phyloP scores from a whole-genome alignment of 495 filamentous ascomycete genomes.

The Paragyromitra xinjiangensis region DNA sequence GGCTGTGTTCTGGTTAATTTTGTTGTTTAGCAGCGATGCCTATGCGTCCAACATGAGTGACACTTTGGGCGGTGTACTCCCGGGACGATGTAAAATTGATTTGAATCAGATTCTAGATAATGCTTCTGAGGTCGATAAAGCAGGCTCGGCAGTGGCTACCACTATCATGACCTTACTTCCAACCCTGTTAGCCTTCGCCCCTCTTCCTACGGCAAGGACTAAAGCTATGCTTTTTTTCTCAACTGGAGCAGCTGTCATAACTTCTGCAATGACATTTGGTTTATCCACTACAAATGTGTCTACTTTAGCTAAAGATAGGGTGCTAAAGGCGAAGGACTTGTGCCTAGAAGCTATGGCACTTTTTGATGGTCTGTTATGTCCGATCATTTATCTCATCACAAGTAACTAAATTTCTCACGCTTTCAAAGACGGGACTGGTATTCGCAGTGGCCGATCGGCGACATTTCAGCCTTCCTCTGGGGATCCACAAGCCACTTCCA shows the following conservation, averaged over 20 bases:
- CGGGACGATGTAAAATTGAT: not conserved
- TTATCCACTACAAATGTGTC: not conserved
- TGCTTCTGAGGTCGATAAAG: not conserved
- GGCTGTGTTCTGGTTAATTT: not conserved
- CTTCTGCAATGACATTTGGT: not conserved
- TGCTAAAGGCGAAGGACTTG: conserved; percentile 8
- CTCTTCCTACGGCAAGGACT: not conserved
- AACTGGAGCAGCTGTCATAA: not conserved
- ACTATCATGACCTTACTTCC: conserved; percentile 17
- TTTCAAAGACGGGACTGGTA: not conserved
- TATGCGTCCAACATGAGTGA: not conserved
- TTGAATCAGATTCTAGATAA: not conserved
- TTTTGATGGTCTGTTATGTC: not conserved
- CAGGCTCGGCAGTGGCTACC: conserved; percentile 5
- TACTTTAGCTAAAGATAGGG: not conserved
- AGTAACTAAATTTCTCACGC: not conserved
- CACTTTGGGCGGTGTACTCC: not conserved
- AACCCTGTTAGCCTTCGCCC: not conserved
- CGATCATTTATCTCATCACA: not conserved
- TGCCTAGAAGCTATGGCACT: not conserved
- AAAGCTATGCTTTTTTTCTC: not conserved
- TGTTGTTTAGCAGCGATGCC: not conserved
- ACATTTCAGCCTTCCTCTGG: not conserved
- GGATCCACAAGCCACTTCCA: not conserved
- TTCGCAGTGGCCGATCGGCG: not conserved